Percentiles rank a stretch among this genome's conserved stretches.
Evolutionary conservation across 2,329 filamentous ascomycete species (phyloP).

Genomic region (Fusarium marasasianum): DNA sequence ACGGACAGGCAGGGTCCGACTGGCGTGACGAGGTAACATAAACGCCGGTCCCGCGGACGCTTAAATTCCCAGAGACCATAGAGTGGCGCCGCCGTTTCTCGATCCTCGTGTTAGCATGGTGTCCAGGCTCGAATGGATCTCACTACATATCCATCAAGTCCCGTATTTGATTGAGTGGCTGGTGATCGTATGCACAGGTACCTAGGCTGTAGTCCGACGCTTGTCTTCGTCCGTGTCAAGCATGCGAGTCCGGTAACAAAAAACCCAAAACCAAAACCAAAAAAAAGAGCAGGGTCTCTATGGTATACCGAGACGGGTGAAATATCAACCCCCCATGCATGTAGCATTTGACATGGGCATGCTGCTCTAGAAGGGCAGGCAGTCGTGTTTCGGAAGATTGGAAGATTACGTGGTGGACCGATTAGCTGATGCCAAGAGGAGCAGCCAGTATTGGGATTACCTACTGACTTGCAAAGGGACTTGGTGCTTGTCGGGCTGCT

Average conservation of each 20-base stretch:
- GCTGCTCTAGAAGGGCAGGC: conserved; percentile 26
- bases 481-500: background rate
- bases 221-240: conserved; percentile 14
- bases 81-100: background rate
- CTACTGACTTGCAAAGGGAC: background rate
- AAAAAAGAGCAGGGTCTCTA: conserved; percentile 26
- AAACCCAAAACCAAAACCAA: background rate
- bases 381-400: conserved; percentile 40
- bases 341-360: conserved; percentile 17
- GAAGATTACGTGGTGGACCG: conserved; percentile 39
- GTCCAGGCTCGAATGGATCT: background rate
- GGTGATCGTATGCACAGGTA: background rate
- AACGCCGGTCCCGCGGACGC: conserved; percentile 13
- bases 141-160: background rate
- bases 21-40: conserved; percentile 30
- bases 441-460: conserved; percentile 8
- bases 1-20: conserved; percentile 22
- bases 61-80: background rate
- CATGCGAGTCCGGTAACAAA: conserved; percentile 1
- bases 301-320: conserved; percentile 25
- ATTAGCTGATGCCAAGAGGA: conserved; percentile 29
- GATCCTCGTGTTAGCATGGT: background rate
- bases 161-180: background rate
- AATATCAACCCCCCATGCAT: conserved; percentile 15
- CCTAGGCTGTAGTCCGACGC: conserved; percentile 3